A percentile compares a stretch with the other conserved stretches of the same genome.
These are phyloP conservation scores for Fusarium sambucinum DNA, from an alignment of 2,329 filamentous ascomycete species.

Conservation along the genomic window DNA sequence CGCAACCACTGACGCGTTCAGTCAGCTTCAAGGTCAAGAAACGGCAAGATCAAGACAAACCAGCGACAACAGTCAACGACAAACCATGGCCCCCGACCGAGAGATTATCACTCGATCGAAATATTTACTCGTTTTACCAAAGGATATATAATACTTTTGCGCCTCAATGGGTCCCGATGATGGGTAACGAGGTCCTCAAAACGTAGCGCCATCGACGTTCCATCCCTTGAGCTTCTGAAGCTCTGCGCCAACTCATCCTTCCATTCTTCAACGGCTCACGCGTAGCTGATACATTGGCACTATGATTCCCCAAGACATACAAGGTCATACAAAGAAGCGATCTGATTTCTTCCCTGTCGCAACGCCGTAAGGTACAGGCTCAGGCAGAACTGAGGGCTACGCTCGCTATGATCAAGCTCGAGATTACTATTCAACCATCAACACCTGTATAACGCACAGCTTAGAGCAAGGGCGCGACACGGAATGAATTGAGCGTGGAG, in stretches of 20 bases:
- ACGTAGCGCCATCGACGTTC: not conserved
- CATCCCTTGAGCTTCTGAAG: too few species aligned
- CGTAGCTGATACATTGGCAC: too few species aligned
- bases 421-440: not conserved
- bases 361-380: not conserved
- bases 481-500: slow-evolving; percentile 4
- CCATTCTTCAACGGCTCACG: too few species aligned
- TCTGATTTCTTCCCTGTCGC: too few species aligned
- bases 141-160: not conserved
- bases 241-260: not conserved
- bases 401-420: not conserved
- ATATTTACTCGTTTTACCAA: fast-evolving
- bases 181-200: not conserved
- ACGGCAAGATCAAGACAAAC: not conserved
- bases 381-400: not conserved
- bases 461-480: not conserved
- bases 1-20: slow-evolving; percentile 1
- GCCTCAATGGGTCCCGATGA: fast-evolving
- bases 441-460: slow-evolving; percentile 3
- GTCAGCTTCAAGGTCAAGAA: not conserved
- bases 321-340: not conserved
- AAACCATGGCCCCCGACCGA: not conserved
- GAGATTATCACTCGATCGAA: not conserved
- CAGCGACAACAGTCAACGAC: not conserved
- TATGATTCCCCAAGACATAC: not conserved